These are phyloP conservation scores for Trichophyton mentagrophytes DNA, from an alignment of 2,329 filamentous ascomycete species.

Conservation along the genomic window DNA sequence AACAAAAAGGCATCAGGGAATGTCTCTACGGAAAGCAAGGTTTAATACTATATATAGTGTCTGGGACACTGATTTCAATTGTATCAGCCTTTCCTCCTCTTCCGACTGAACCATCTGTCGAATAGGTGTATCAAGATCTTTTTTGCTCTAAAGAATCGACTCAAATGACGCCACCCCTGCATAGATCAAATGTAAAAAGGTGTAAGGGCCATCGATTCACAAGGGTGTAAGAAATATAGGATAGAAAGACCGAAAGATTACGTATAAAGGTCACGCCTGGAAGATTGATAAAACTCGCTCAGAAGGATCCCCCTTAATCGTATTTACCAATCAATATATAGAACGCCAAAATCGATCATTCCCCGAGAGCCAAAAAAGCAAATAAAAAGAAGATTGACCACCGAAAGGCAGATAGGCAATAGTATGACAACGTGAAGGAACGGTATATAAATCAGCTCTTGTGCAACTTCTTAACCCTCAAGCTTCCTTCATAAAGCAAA, in stretches of 20 bases:
- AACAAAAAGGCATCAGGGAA: neutral
- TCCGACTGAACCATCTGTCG: neutral
- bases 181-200: neutral
- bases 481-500: conserved; percentile 75
- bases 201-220: too few relatives aligned
- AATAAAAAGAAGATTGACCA: neutral
- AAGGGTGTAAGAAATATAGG: too few relatives aligned
- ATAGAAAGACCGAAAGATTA: too few relatives aligned
- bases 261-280: neutral
- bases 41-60: neutral
- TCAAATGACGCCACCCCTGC: neutral
- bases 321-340: neutral
- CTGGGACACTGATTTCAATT: neutral
- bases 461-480: conserved; percentile 77
- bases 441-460: conserved; percentile 32
- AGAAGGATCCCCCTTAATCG: neutral
- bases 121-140: neutral
- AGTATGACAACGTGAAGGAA: neutral
- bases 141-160: neutral
- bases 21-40: neutral
- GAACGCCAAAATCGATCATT: conserved; percentile 3
- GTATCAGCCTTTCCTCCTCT: neutral
- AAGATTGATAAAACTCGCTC: neutral
- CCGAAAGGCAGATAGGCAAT: neutral
- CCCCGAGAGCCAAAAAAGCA: neutral